Evolutionary conservation across 2,329 filamentous ascomycete genomes (phyloP), one percentile per base, ranked within the genome.

Genomic region (Exophiala alcalophila): DNA sequence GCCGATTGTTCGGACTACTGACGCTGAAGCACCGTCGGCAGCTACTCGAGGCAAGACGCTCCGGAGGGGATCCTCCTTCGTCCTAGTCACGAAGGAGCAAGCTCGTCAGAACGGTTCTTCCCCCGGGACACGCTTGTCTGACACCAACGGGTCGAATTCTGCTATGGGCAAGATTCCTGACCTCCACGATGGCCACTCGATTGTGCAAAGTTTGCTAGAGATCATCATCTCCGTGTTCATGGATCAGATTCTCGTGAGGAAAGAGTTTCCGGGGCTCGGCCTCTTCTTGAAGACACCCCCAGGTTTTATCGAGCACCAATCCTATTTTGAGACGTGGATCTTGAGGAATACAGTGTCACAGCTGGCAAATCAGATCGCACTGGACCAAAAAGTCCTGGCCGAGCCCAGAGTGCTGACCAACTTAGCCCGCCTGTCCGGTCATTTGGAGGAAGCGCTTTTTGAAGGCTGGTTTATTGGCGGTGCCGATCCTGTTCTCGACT

Each of bases 401-500:
- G 90, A 97, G 60, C 86, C 92, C 1, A 81, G 84, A 47, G 78
- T 94, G 1, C 70, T 98, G 35, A 91, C 84, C 3, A 98, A 98
- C 54, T 73, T 98, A 59, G 83, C 85, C 1, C 80, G 89, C 9
- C 84, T 96, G 50, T 80, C 83, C 21, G 71, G 78, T 2, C 87
- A 97, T 59, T 77, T 97, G 61, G 80, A 84, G 0, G 92, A 98
- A 62, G 86, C 88, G 4, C 83, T 95, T 9, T 96, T 92, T 54
- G 92, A 97, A 65, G 92, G 92, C 11, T 96, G 90, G 87, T 97
- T 97, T 59, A 78, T 96, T 50, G 84, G 92, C 53, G 91, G 91
- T 1, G 86, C 86, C 1, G 85, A 89, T 55, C 75, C 80, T 3
- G 77, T 92, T 55, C 75, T 97, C 21, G 90, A 97, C 57, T 94